Base-by-base conservation (phyloP, 2,329 filamentous ascomycete species). In the Alternaria dauci region DNA sequence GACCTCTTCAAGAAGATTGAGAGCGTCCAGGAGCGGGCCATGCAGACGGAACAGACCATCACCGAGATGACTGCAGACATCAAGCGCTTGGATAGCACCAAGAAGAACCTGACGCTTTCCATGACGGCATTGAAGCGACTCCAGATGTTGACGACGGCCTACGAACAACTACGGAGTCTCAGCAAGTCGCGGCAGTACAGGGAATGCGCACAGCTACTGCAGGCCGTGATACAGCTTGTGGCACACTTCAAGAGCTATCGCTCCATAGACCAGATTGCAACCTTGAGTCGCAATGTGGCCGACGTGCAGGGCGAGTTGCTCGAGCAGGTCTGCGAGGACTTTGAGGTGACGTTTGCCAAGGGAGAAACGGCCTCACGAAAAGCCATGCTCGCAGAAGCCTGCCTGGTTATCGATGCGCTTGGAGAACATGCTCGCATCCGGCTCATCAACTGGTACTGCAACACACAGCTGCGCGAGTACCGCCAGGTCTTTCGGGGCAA, bases 1-100 rank as follows among this genome's bases (percentile, higher is more conserved):
- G 89, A 91, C 69, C 88, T 99, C 39, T 97, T 99, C 84, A 88
- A 89, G 72, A 96, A 96, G 81, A 97, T 99, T 78, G 94, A 98
- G 78, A 91, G 89, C 67, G 94, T 99, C 56, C 91, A 94, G 56
- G 90, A 90, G 71, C 89, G 94, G 53, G 95, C 95, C 38, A 87
- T 96, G 71, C 89, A 94, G 83, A 98, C 95, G 20, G 95, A 99
- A 80, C 90, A 93, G 77, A 91, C 94, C 68, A 99, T 99, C 76
- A 97, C 94, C 47, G 93, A 93, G 69, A 99, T 99, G 95, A 99
- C 95, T 62, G 93, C 95, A 59, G 95, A 99, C 75, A 99, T 99
- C 78, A 99, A 99, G 83, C 89, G 94, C 68, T 86, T 99, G 66
- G 95, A 99, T 80, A 92, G 91, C 78, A 97, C 95, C 38, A 99